These are phyloP conservation scores for Musa beccarii DNA, from an alignment of 176 grass and related monocot genomes.

Conservation along the genomic window DNA sequence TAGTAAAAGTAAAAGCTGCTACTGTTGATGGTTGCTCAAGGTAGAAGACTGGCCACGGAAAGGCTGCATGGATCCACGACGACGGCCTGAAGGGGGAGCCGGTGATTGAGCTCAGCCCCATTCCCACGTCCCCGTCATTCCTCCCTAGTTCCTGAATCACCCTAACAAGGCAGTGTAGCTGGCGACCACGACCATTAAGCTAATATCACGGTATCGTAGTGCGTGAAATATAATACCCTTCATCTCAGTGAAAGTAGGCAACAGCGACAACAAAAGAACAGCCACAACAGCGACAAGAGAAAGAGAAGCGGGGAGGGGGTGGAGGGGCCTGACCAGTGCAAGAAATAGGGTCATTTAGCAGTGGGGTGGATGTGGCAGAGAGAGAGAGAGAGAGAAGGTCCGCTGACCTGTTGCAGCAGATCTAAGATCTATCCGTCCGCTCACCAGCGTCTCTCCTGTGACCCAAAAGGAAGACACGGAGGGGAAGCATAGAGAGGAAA, in stretches of 20 bases:
- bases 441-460: neutral
- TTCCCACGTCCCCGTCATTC: neutral
- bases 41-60: no score
- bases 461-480: neutral
- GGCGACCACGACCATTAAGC: neutral
- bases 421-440: conserved; percentile 38
- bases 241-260: neutral
- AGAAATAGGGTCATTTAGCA: neutral
- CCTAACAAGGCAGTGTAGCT: no score
- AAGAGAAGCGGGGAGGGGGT: neutral
- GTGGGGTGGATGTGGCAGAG: conserved; percentile 8
- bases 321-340: conserved; percentile 4
- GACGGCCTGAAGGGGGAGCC: neutral
- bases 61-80: no score
- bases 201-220: neutral
- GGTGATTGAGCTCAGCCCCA: neutral
- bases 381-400: neutral
- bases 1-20: neutral
- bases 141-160: neutral
- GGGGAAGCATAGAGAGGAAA: neutral
- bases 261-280: conserved; percentile 7
- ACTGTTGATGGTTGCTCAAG: neutral
- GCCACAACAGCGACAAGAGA: neutral
- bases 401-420: conserved; percentile 25
- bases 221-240: neutral